Evolutionary conservation across 2,329 filamentous ascomycete species (phyloP).

Genomic region (Fusarium setosum): DNA sequence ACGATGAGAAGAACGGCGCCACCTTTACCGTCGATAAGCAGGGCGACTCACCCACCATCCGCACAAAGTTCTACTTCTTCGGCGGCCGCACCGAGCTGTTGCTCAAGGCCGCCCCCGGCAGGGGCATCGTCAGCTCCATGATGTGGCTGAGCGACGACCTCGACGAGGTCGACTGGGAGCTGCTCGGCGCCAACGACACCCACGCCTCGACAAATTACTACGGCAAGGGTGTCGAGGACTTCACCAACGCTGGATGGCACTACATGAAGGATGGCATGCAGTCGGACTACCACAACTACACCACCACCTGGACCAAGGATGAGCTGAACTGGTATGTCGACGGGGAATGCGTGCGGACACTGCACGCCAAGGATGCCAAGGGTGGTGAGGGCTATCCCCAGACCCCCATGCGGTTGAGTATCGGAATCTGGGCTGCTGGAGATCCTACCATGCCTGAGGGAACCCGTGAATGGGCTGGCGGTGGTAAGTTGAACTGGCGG

Average conservation of each 20-base stretch:
- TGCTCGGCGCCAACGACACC: constrained; percentile 74
- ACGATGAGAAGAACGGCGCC: constrained; percentile 71
- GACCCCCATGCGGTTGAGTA: constrained; percentile 77
- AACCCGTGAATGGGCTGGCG: constrained; percentile 78
- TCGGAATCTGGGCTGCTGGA: constrained; percentile 75
- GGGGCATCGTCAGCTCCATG: constrained; percentile 83
- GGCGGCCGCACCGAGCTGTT: constrained; percentile 83
- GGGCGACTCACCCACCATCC: constrained; percentile 82
- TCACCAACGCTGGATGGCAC: constrained; percentile 72
- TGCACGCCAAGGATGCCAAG: constrained; percentile 71
- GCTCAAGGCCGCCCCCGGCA: constrained; percentile 80
- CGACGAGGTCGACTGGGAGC: constrained; percentile 91
- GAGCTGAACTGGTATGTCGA: constrained; percentile 78
- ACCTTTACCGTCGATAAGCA: constrained; percentile 77
- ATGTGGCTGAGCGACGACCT: constrained; percentile 87
- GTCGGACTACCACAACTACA: constrained; percentile 79
- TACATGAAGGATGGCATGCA: constrained; percentile 64
- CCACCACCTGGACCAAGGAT: constrained; percentile 77
- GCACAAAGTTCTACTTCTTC: constrained; percentile 86
- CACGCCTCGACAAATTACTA: constrained; percentile 81
- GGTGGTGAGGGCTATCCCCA: constrained; percentile 76
- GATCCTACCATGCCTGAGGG: constrained; percentile 64
- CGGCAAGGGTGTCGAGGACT: constrained; percentile 76
- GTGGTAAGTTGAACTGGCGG: constrained; percentile 43
- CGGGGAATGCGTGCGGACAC: constrained; percentile 70